A percentile compares a stretch with the other conserved stretches of the same genome.
Conservation (phyloP, 805 yeast species). For the Nematodospora valgi region DNA sequence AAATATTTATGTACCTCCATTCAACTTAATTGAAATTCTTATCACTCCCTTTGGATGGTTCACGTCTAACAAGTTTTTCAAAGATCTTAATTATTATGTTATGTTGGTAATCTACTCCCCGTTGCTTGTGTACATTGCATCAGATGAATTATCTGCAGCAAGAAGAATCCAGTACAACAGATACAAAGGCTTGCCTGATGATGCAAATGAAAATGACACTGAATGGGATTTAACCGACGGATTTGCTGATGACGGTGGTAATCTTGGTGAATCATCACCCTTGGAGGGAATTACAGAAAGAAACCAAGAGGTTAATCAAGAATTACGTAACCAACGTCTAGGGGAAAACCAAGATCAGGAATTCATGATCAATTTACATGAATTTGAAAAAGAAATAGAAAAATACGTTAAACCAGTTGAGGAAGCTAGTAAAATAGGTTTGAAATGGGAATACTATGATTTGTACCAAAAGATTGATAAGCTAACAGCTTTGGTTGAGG, state of each 20-base stretch:
- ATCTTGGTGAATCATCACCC: constrained; percentile 12
- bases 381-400: constrained; percentile 52
- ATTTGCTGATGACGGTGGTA: constrained; percentile 35
- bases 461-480: constrained; percentile 51
- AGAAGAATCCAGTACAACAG: constrained; percentile 71
- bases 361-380: constrained; percentile 47
- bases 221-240: constrained; percentile 88
- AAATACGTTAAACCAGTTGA: constrained; percentile 56
- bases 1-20: constrained; percentile 80
- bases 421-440: constrained; percentile 50
- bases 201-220: constrained; percentile 71
- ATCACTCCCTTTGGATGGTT: constrained; percentile 29
- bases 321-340: constrained; percentile 47
- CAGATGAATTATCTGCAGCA: constrained; percentile 64
- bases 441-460: constrained; percentile 63
- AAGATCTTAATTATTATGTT: constrained; percentile 47
- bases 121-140: constrained; percentile 53
- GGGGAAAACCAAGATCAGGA: constrained; percentile 72
- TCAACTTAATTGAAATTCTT: constrained; percentile 64
- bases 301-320: constrained; percentile 34
- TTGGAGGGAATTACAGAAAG: constrained; percentile 35
- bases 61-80: constrained; percentile 31
- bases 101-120: constrained; percentile 73
- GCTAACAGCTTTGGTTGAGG: constrained; percentile 38
- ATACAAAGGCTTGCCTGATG: constrained; percentile 61